Percentiles rank a stretch among this genome's conserved stretches.
These are phyloP conservation scores for Penicillium sp. DNA, from an alignment of 2,329 filamentous ascomycete species.

Conservation along the genomic window DNA sequence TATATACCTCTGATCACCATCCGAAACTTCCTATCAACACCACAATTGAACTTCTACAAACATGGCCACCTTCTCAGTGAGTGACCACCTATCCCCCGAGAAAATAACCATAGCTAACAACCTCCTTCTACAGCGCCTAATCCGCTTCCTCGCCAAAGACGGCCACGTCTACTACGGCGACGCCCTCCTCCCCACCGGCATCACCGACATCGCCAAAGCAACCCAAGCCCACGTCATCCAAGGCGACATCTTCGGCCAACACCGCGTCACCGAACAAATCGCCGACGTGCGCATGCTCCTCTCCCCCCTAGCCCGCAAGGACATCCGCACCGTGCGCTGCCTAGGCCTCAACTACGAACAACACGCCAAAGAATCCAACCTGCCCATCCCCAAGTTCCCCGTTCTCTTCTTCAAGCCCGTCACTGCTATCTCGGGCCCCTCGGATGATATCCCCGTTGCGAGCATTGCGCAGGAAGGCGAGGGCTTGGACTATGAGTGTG, in stretches of 20 bases:
- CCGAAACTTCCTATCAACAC: neutral
- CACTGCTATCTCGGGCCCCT: slow-evolving; percentile 69
- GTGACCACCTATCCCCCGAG: slow-evolving; percentile 26
- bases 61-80: slow-evolving; percentile 57
- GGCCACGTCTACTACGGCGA: slow-evolving; percentile 75
- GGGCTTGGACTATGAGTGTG: slow-evolving; percentile 81
- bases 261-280: slow-evolving; percentile 68
- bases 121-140: slow-evolving; percentile 61
- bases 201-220: slow-evolving; percentile 66
- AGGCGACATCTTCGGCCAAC: slow-evolving; percentile 70
- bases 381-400: slow-evolving; percentile 73
- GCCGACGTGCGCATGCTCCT: slow-evolving; percentile 62
- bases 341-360: slow-evolving; percentile 74
- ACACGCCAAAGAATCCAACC: slow-evolving; percentile 72
- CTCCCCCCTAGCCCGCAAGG: slow-evolving; percentile 65
- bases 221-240: slow-evolving; percentile 67
- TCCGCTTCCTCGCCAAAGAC: slow-evolving; percentile 75
- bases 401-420: slow-evolving; percentile 76
- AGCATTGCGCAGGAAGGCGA: slow-evolving; percentile 67
- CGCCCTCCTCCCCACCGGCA: slow-evolving; percentile 68
- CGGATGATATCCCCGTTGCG: slow-evolving; percentile 70
- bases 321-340: slow-evolving; percentile 71
- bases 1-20: neutral
- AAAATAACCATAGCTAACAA: neutral
- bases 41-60: neutral